phyloP scores from a whole-genome alignment of 2,329 filamentous ascomycete species.

The Fusarium sp. region DNA sequence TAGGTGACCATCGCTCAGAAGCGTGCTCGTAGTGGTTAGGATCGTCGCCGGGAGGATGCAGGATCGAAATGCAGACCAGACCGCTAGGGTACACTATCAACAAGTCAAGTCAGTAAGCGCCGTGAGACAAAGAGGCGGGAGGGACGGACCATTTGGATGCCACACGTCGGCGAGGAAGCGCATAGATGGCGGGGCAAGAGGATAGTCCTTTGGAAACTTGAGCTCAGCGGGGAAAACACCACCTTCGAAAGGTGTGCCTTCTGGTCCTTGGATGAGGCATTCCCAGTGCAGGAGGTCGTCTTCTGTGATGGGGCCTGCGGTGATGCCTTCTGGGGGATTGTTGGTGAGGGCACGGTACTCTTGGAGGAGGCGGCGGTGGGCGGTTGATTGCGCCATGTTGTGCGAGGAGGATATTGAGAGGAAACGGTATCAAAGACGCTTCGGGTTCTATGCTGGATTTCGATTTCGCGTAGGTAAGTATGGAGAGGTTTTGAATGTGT shows the following conservation, averaged over 20 bases:
- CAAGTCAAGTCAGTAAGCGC: background rate
- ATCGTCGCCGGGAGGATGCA: conserved; percentile 95
- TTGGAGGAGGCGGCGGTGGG: conserved; percentile 86
- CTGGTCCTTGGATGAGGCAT: conserved; percentile 92
- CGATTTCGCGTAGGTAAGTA: background rate
- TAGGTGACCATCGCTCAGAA: conserved; percentile 94
- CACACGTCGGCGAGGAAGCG: conserved; percentile 93
- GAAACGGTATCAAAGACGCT: too few relatives aligned
- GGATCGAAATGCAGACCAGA: conserved; percentile 96
- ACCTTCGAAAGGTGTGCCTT: conserved; percentile 95
- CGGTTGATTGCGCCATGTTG: conserved; percentile 68
- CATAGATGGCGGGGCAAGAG: conserved; percentile 95
- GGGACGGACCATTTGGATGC: conserved; percentile 86
- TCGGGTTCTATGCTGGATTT: background rate
- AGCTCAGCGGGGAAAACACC: conserved; percentile 96
- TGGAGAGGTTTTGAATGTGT: background rate
- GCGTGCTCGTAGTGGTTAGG: conserved; percentile 98
- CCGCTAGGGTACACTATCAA: conserved; percentile 87
- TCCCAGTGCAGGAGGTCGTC: conserved; percentile 98
- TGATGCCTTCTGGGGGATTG: conserved; percentile 97
- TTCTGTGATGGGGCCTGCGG: conserved; percentile 90
- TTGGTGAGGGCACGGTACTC: conserved; percentile 96
- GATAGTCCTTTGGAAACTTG: conserved; percentile 95
- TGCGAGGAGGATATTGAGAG: background rate
- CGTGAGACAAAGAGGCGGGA: background rate